Conservation (phyloP, 805 yeast genomes). For the Metschnikowia rubicola region DNA sequence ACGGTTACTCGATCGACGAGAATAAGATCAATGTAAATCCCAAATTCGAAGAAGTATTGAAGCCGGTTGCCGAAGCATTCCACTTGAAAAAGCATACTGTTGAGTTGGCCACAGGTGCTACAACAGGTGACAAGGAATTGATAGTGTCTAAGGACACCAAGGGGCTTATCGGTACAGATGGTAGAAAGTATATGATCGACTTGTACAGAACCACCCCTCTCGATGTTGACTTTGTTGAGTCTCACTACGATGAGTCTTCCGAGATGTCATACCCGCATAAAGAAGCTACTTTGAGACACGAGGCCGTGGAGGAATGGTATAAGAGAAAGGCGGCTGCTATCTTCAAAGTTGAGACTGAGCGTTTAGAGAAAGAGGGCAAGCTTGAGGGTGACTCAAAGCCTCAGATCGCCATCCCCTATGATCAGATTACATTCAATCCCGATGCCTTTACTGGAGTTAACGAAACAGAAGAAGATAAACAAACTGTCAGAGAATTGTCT, state of each 20-base stretch:
- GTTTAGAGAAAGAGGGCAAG: conserved; percentile 34
- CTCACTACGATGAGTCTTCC: conserved; percentile 38
- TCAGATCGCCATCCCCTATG: conserved; percentile 50
- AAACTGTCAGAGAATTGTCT: conserved; percentile 67
- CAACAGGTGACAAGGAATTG: conserved; percentile 40
- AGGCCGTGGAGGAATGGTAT: conserved; percentile 92
- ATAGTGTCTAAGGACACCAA: conserved; percentile 75
- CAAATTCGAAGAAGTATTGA: conserved; percentile 53
- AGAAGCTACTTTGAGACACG: conserved; percentile 75
- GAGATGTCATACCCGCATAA: conserved; percentile 73
- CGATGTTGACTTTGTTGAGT: conserved; percentile 73
- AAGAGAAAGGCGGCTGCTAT: conserved; percentile 56
- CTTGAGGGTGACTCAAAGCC: conserved; percentile 42
- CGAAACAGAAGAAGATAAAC: conserved; percentile 49
- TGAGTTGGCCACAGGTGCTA: conserved; percentile 43
- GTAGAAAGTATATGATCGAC: conserved; percentile 80
- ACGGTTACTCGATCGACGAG: conserved; percentile 70
- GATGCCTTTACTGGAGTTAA: conserved; percentile 59
- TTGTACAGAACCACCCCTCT: conserved; percentile 80
- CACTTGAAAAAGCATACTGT: conserved; percentile 72
- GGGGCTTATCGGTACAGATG: conserved; percentile 83
- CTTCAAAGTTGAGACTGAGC: conserved; percentile 48
- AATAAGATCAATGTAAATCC: conserved; percentile 47
- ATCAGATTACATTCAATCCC: conserved; percentile 65
- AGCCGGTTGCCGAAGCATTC: conserved; percentile 64